These are phyloP conservation scores for Vittaforma corneae DNA, from an alignment of 371 early-diverging fungal genomes.

Conservation along the genomic window DNA sequence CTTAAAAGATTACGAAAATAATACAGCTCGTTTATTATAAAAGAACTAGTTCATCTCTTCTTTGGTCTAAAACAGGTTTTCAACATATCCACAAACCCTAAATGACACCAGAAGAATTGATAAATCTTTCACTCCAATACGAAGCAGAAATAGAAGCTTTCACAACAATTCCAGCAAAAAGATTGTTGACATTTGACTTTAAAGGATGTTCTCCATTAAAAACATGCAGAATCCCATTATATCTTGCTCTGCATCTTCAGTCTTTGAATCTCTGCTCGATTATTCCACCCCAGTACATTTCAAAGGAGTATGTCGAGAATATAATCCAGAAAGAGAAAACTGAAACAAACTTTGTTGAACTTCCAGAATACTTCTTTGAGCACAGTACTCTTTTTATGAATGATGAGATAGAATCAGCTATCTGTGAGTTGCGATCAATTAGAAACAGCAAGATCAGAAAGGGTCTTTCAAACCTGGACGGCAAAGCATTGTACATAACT, in stretches of 20 bases:
- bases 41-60: too few species aligned
- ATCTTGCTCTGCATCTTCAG: constrained; percentile 40
- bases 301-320: constrained; percentile 9
- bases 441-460: constrained; percentile 36
- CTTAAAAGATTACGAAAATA: too few species aligned
- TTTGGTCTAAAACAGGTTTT: too few species aligned
- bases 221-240: constrained; percentile 35
- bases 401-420: constrained; percentile 12
- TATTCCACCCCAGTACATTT: constrained; percentile 26
- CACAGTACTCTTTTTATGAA: constrained; percentile 10
- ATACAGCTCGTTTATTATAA: too few species aligned
- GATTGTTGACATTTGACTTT: neutral
- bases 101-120: constrained; percentile 29
- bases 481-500: constrained; percentile 38
- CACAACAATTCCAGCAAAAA: neutral
- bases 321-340: constrained; percentile 28
- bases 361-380: constrained; percentile 42
- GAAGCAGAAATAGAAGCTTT: constrained; percentile 12
- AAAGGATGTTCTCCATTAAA: constrained; percentile 15
- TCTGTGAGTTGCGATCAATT: constrained; percentile 36
- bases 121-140: constrained; percentile 18
- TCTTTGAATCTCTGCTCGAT: constrained; percentile 25
- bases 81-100: too few species aligned
- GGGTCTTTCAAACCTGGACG: constrained; percentile 44
- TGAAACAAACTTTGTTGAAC: constrained; percentile 24